Percentiles rank a stretch among this genome's conserved stretches.
These are phyloP conservation scores for Collybia mongolica DNA, from an alignment of 768 basidiomycete species.

Conservation along the genomic window DNA sequence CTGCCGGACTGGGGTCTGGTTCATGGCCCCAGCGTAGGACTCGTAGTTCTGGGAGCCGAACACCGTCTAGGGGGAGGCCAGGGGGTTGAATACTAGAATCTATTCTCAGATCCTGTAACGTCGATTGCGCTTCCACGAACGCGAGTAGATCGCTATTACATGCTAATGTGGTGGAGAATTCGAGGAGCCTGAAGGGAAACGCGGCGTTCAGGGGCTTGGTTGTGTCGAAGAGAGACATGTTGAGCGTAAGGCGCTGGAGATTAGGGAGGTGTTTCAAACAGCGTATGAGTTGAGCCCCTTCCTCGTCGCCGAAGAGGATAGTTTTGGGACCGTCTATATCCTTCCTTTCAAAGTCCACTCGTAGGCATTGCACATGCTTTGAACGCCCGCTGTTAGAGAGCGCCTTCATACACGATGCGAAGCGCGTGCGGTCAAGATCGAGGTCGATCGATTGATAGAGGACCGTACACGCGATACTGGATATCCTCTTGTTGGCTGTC, in stretches of 20 bases:
- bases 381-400: neutral
- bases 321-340: neutral
- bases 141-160: neutral
- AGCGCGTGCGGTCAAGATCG: neutral
- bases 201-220: neutral
- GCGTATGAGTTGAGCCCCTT: neutral
- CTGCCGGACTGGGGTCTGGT: neutral
- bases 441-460: conserved; percentile 2
- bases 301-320: neutral
- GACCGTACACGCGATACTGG: neutral
- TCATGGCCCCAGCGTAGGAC: neutral
- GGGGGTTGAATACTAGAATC: neutral
- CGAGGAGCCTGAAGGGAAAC: neutral
- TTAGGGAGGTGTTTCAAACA: neutral
- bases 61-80: neutral
- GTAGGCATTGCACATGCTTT: neutral
- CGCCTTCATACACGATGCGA: neutral
- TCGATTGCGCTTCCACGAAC: neutral
- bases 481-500: neutral
- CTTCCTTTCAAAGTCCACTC: neutral
- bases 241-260: neutral
- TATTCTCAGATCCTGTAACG: neutral
- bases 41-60: neutral
- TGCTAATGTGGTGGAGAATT: conserved; percentile 1
- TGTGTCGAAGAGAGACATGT: neutral